Percentiles rank a stretch among this genome's conserved stretches.
Conservation (phyloP, 768 basidiomycete genomes). For the Hebeloma cylindrosporum region DNA sequence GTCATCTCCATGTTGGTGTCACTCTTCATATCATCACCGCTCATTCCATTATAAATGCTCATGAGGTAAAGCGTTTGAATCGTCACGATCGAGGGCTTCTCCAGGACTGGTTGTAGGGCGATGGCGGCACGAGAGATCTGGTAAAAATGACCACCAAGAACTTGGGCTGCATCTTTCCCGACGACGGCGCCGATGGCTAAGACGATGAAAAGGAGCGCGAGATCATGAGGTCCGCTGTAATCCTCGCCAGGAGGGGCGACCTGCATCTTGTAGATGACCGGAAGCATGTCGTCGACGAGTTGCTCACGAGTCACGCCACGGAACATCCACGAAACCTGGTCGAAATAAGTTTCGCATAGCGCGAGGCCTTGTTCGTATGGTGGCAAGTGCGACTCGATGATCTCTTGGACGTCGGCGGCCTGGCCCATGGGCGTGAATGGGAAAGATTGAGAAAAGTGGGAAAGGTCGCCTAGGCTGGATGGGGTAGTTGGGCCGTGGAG, state of each 20-base stretch:
- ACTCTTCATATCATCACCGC: conserved; percentile 55
- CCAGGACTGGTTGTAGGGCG: conserved; percentile 65
- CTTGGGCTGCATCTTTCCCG: conserved; percentile 30
- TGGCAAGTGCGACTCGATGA: conserved; percentile 56
- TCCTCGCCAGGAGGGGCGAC: conserved; percentile 38
- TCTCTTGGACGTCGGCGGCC: conserved; percentile 42
- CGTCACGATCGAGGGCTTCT: conserved; percentile 69
- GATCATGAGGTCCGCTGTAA: conserved; percentile 45
- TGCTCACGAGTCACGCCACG: conserved; percentile 62
- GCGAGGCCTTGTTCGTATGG: conserved; percentile 49
- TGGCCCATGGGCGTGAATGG: conserved; percentile 63
- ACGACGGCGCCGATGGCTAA: conserved; percentile 58
- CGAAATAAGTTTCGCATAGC: conserved; percentile 64
- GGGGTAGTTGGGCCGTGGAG: conserved; percentile 21
- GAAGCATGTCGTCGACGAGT: conserved; percentile 64
- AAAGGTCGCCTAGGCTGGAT: conserved; percentile 26
- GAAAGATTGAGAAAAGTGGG: conserved; percentile 59
- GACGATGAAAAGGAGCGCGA: conserved; percentile 54
- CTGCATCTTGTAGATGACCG: conserved; percentile 59
- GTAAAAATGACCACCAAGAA: conserved; percentile 62
- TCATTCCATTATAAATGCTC: conserved; percentile 72
- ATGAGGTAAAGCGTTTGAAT: conserved; percentile 69
- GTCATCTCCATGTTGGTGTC: conserved; percentile 75
- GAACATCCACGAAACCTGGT: conserved; percentile 61
- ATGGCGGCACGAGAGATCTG: conserved; percentile 66